These are phyloP conservation scores for Podaxis carcinomalis DNA, from an alignment of 768 basidiomycete genomes.

Conservation along the genomic window DNA sequence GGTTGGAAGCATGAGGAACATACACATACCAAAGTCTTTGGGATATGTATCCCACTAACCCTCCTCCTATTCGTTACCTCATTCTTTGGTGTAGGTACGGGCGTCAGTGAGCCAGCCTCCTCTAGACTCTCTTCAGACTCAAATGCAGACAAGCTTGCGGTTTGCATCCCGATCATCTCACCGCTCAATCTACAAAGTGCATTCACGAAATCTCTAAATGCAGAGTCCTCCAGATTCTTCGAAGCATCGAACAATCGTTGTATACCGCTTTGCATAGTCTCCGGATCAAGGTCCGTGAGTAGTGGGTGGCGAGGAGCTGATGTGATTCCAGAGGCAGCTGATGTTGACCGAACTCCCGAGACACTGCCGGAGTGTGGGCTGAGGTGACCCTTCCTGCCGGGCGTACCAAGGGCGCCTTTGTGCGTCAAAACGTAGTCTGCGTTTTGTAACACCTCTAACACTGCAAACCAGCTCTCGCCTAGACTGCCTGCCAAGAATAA, in stretches of 20 bases:
- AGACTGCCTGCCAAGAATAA: conserved; percentile 81
- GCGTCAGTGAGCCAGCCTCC: conserved; percentile 26
- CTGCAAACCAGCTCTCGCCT: conserved; percentile 88
- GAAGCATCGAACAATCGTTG: conserved; percentile 85
- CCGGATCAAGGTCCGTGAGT: conserved; percentile 69
- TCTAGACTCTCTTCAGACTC: conserved; percentile 35
- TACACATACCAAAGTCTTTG: conserved; percentile 64
- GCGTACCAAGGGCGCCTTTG: conserved; percentile 38
- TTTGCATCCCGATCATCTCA: conserved; percentile 93
- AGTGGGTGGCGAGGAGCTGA: conserved; percentile 48
- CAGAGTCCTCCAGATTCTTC: conserved; percentile 75
- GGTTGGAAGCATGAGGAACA: background rate
- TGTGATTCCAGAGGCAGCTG: conserved; percentile 21
- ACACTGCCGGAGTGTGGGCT: conserved; percentile 17
- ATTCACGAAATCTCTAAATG: conserved; percentile 72
- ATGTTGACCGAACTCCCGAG: conserved; percentile 34
- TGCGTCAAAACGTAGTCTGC: conserved; percentile 86
- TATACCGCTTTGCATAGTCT: conserved; percentile 68
- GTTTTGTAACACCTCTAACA: conserved; percentile 89
- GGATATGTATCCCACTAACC: conserved; percentile 86
- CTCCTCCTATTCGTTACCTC: conserved; percentile 56
- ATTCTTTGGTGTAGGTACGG: conserved; percentile 34
- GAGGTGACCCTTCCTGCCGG: conserved; percentile 28
- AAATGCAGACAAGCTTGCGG: conserved; percentile 31
- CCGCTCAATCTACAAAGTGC: conserved; percentile 83